Conservation (phyloP, 768 basidiomycete genomes). For the Mycena epipterygia region DNA sequence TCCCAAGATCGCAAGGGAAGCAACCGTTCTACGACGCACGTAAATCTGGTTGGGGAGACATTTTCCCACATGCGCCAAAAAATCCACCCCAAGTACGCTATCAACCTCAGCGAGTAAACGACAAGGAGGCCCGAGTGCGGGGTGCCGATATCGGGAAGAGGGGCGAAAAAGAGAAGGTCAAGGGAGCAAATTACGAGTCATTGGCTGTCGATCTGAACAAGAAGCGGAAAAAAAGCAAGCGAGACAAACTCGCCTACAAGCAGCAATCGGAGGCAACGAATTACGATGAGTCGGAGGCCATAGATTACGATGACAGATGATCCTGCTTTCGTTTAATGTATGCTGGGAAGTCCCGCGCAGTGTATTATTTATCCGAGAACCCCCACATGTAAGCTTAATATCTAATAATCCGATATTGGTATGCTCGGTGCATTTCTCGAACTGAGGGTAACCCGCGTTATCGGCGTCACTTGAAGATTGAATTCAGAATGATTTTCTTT, state of each 20-base stretch:
- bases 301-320: not conserved
- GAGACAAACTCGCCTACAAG: slow-evolving; percentile 33
- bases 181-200: slow-evolving; percentile 51
- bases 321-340: not conserved
- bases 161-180: slow-evolving; percentile 44
- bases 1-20: slow-evolving; percentile 96
- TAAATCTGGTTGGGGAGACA: slow-evolving; percentile 94
- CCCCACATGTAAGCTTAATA: not conserved
- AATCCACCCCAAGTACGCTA: slow-evolving; percentile 78
- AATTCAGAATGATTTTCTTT: slow-evolving; percentile 7
- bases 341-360: slow-evolving; percentile 5
- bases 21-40: slow-evolving; percentile 95
- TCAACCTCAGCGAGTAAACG: slow-evolving; percentile 52
- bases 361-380: slow-evolving; percentile 34
- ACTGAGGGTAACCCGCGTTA: slow-evolving; percentile 87
- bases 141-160: slow-evolving; percentile 74
- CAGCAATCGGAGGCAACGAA: not conserved
- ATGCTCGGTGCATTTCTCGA: slow-evolving; percentile 92
- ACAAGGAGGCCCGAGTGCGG: slow-evolving; percentile 44
- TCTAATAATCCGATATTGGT: slow-evolving; percentile 82
- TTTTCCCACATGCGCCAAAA: slow-evolving; percentile 93
- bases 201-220: slow-evolving; percentile 57
- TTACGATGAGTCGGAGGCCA: not conserved
- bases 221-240: slow-evolving; percentile 51
- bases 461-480: slow-evolving; percentile 69